phyloP scores from a whole-genome alignment of 352 stramenopile species.

The Phytophthora hibernalis region DNA sequence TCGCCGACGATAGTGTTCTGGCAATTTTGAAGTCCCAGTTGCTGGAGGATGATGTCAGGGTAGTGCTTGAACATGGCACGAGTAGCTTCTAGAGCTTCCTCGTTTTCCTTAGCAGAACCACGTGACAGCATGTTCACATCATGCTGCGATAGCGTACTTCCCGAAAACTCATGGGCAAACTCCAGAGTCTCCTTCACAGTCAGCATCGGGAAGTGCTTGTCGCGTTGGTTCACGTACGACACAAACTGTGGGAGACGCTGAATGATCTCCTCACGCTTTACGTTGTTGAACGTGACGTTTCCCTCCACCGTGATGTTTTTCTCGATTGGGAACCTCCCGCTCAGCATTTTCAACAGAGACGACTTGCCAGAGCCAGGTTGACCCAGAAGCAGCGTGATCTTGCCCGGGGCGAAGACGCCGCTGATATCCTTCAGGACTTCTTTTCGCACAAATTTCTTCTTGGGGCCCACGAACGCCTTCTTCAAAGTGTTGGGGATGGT shows the following conservation, averaged over 20 bases:
- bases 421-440: conserved; percentile 36
- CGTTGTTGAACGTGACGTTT: conserved; percentile 22
- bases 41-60: conserved; percentile 45
- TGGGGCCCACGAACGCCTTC: conserved; percentile 27
- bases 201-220: conserved; percentile 24
- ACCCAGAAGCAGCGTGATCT: conserved; percentile 25
- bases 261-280: conserved; percentile 10
- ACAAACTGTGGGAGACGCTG: conserved; percentile 21
- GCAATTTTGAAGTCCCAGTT: conserved; percentile 27
- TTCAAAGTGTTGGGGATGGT: conserved; percentile 38
- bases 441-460: conserved; percentile 28
- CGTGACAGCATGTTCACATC: conserved; percentile 1
- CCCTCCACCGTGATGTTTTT: conserved; percentile 33
- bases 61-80: conserved; percentile 28
- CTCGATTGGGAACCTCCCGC: conserved; percentile 20
- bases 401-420: conserved; percentile 22
- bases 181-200: conserved; percentile 27
- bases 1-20: conserved; percentile 48
- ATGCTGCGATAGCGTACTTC: neutral
- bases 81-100: conserved; percentile 21
- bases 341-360: conserved; percentile 21
- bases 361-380: conserved; percentile 22
- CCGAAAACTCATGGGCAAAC: conserved; percentile 18
- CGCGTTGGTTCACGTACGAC: conserved; percentile 20
- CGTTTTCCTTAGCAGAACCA: conserved; percentile 3